Percentiles rank a stretch among this genome's conserved stretches.
These are phyloP conservation scores for Calycina herbarum DNA, from an alignment of 2,329 filamentous ascomycete genomes.

Conservation along the genomic window DNA sequence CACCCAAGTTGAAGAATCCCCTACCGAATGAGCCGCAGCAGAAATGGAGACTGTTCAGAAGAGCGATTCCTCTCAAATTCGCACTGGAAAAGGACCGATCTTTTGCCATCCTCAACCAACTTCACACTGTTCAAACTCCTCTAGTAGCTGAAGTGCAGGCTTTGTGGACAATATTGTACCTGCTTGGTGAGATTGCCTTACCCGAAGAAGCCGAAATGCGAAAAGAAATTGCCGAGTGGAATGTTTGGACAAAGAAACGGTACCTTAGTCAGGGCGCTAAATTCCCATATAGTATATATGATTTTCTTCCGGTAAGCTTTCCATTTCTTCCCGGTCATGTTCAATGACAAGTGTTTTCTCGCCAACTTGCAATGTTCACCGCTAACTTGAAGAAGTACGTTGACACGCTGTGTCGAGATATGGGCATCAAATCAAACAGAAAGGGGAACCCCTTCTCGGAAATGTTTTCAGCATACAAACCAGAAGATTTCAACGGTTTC, in stretches of 20 bases:
- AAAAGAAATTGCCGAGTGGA: conserved; percentile 37
- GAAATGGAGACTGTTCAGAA: conserved; percentile 35
- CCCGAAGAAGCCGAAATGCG: conserved; percentile 34
- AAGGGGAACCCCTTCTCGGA: conserved; percentile 37
- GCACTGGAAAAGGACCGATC: conserved; percentile 36
- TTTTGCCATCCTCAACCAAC: conserved; percentile 36
- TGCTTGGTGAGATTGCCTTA: conserved; percentile 36
- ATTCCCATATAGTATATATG: conserved; percentile 37
- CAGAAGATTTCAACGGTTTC: conserved; percentile 17
- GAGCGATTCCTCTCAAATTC: conserved; percentile 27
- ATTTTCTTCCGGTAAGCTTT: conserved; percentile 37
- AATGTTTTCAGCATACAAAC: conserved; percentile 25
- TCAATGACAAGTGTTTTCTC: background rate
- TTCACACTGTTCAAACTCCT: conserved; percentile 38
- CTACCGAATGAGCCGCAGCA: conserved; percentile 21
- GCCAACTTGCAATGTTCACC: background rate
- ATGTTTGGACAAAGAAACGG: conserved; percentile 39
- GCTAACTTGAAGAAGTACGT: conserved; percentile 31
- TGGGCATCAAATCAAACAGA: conserved; percentile 34
- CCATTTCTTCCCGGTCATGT: conserved; percentile 25
- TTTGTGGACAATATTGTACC: conserved; percentile 37
- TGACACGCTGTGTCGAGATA: conserved; percentile 35
- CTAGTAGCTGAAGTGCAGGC: conserved; percentile 36
- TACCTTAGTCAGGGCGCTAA: conserved; percentile 38
- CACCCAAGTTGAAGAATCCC: conserved; percentile 23